Evolutionary conservation across 139 green algal genomes (phyloP).

Genomic region (Micractinium sp.): DNA sequence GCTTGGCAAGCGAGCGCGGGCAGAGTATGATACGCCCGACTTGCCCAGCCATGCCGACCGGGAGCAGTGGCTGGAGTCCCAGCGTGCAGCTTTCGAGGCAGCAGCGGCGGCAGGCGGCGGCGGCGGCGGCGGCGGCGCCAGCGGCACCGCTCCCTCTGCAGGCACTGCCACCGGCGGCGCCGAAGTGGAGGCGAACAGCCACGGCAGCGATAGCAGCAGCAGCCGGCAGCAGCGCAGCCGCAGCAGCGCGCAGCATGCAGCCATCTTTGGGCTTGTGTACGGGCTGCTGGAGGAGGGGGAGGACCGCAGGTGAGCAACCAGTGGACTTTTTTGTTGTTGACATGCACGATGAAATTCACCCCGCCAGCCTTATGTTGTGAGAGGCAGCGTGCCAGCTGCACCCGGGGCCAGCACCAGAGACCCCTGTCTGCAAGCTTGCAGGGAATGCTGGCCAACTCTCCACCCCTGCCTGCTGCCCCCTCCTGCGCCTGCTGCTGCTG

Average conservation of each 20-base stretch:
- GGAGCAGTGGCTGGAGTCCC: constrained; percentile 15
- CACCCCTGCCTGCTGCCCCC: background rate
- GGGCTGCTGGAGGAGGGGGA: constrained; percentile 25
- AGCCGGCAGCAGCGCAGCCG: background rate
- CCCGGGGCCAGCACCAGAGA: background rate
- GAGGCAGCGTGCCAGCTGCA: background rate
- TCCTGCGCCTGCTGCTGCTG: too few species aligned
- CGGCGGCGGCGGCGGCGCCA: background rate
- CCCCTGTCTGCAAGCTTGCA: background rate
- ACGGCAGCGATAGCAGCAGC: background rate
- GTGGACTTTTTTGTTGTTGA: background rate
- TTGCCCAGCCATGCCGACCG: constrained; percentile 9
- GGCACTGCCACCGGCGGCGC: background rate
- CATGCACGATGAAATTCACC: background rate
- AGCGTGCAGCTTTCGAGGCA: constrained; percentile 1
- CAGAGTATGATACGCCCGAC: constrained; percentile 27
- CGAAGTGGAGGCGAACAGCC: background rate
- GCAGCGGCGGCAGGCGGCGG: background rate
- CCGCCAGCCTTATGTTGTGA: background rate
- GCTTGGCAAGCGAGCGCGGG: constrained; percentile 13
- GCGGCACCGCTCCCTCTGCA: background rate
- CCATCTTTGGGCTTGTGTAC: constrained; percentile 39
- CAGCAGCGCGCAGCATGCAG: constrained; percentile 18
- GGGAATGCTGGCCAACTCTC: background rate
- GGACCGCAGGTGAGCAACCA: constrained; percentile 17